phyloP scores from a whole-genome alignment of 2,329 filamentous ascomycete species.

The Diatrype stigma region DNA sequence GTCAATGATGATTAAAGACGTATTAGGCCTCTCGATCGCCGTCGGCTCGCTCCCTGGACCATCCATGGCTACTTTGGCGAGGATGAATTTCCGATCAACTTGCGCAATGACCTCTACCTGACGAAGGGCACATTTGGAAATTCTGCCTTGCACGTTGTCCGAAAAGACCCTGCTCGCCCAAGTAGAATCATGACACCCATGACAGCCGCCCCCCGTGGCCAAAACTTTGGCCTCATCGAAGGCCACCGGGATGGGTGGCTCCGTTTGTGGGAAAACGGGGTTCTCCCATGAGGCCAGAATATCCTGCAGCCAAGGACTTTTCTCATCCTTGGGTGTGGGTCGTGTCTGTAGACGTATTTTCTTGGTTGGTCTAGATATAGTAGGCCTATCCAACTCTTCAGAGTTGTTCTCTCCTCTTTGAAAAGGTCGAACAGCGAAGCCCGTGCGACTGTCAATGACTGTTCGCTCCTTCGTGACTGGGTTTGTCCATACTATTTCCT shows the following conservation, averaged over 20 bases:
- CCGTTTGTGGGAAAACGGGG: slow-evolving; percentile 60
- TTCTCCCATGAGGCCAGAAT: slow-evolving; percentile 69
- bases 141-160: slow-evolving; percentile 32
- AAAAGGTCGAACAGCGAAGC: slow-evolving; percentile 33
- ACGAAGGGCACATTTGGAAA: slow-evolving; percentile 60
- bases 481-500: slow-evolving; percentile 54
- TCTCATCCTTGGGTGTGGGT: slow-evolving; percentile 9
- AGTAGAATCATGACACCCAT: slow-evolving; percentile 8
- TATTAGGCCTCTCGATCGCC: neutral
- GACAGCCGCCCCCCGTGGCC: slow-evolving; percentile 11
- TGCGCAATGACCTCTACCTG: slow-evolving; percentile 69
- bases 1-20: slow-evolving; percentile 65
- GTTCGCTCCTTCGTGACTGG: slow-evolving; percentile 51
- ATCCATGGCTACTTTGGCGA: slow-evolving; percentile 53
- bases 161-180: slow-evolving; percentile 14
- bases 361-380: slow-evolving; percentile 10
- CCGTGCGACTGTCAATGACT: slow-evolving; percentile 53
- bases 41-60: slow-evolving; percentile 1
- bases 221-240: slow-evolving; percentile 23
- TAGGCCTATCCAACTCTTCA: slow-evolving; percentile 25
- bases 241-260: slow-evolving; percentile 41
- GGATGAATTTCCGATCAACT: slow-evolving; percentile 85
- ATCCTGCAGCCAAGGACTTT: slow-evolving; percentile 52
- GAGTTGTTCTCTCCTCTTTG: slow-evolving; percentile 27
- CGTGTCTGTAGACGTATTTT: slow-evolving; percentile 9